A percentile compares a stretch with the other conserved stretches of the same genome.
These are phyloP conservation scores for Cyberlindnera xishuangbannaensis DNA, from an alignment of 805 yeast genomes.

Conservation along the genomic window DNA sequence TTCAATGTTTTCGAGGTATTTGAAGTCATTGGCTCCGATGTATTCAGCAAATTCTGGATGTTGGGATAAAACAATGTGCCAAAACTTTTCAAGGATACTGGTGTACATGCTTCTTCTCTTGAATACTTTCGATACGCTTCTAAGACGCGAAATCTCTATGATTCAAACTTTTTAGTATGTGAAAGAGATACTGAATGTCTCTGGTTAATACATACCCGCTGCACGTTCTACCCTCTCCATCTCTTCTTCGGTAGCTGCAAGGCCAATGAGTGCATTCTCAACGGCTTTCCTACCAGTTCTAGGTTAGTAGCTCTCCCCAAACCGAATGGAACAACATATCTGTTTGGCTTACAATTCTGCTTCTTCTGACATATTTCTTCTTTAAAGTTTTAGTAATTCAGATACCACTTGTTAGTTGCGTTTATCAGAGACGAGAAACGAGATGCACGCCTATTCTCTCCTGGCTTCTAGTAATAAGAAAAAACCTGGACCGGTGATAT, in stretches of 20 bases:
- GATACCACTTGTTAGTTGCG: too few relatives aligned
- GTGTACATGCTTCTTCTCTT: constrained; percentile 49
- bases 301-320: too few relatives aligned
- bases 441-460: too few relatives aligned
- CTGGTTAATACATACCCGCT: too few relatives aligned
- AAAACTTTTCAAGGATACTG: constrained; percentile 60
- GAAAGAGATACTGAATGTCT: too few relatives aligned
- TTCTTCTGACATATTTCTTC: too few relatives aligned
- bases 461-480: too few relatives aligned
- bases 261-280: constrained; percentile 38
- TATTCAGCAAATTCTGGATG: constrained; percentile 82
- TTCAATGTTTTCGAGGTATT: constrained; percentile 59
- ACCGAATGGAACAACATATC: neutral
- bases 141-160: constrained; percentile 49
- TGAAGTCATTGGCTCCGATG: constrained; percentile 69
- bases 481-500: too few relatives aligned
- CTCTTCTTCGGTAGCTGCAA: constrained; percentile 54
- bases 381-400: too few relatives aligned
- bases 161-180: too few relatives aligned
- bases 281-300: constrained; percentile 13
- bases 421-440: too few relatives aligned
- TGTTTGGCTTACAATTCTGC: too few relatives aligned
- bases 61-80: constrained; percentile 83
- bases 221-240: constrained; percentile 31
- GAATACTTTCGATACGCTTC: constrained; percentile 52